Evolutionary conservation across 1,139 yeast species (phyloP).

Genomic region (Hemisphaericaspora subhashii): DNA sequence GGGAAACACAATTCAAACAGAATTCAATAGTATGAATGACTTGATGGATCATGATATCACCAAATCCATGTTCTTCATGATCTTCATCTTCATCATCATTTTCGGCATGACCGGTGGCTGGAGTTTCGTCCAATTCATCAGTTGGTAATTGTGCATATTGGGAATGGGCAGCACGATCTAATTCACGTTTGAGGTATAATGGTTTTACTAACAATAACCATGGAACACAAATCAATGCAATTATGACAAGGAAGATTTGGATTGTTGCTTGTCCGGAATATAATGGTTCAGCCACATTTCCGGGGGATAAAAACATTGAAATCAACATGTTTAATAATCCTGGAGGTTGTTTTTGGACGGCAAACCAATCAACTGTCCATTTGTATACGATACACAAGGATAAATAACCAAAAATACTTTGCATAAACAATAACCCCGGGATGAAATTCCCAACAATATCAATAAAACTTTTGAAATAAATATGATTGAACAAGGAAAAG

Average conservation of each 20-base stretch:
- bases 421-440: slow-evolving; percentile 81
- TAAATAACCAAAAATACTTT: slow-evolving; percentile 77
- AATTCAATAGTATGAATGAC: slow-evolving; percentile 79
- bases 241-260: slow-evolving; percentile 56
- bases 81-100: slow-evolving; percentile 51
- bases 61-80: slow-evolving; percentile 60
- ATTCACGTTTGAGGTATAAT: slow-evolving; percentile 43
- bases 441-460: slow-evolving; percentile 76
- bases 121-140: slow-evolving; percentile 16
- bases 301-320: slow-evolving; percentile 79
- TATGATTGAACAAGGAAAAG: slow-evolving; percentile 67
- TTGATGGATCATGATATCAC: slow-evolving; percentile 77
- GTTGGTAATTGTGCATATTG: slow-evolving; percentile 25
- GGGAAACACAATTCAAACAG: slow-evolving; percentile 76
- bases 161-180: slow-evolving; percentile 42
- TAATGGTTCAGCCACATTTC: slow-evolving; percentile 64
- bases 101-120: slow-evolving; percentile 23
- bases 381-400: slow-evolving; percentile 72
- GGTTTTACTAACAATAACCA: slow-evolving; percentile 74
- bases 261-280: slow-evolving; percentile 63
- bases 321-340: slow-evolving; percentile 79
- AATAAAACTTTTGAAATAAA: slow-evolving; percentile 55
- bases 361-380: slow-evolving; percentile 78
- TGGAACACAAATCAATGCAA: slow-evolving; percentile 76
- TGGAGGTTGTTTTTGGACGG: slow-evolving; percentile 70